Percentiles rank a stretch among this genome's conserved stretches.
Evolutionary conservation across 106 monocot genomes (phyloP).

Genomic region (Cymbidium sinense): DNA sequence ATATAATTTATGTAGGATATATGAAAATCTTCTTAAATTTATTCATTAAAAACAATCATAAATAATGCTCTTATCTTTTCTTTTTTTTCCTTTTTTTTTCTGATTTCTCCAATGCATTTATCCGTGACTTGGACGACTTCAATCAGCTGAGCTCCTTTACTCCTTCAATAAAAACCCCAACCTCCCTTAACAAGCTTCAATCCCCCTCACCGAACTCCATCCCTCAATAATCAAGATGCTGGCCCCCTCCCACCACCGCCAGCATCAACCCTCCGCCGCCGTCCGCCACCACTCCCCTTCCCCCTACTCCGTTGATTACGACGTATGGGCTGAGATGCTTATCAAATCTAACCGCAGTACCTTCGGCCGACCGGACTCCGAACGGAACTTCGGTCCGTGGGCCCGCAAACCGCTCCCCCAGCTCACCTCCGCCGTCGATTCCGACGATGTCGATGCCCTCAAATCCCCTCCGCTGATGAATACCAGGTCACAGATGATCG

Average conservation of each 20-base stretch:
- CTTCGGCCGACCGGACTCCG: not conserved
- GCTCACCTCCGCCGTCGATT: not conserved
- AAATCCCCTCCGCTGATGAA: not conserved
- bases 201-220: not conserved
- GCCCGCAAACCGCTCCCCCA: not conserved
- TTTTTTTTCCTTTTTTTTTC: not conserved
- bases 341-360: not conserved
- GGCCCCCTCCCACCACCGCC: not conserved
- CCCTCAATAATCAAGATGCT: not conserved
- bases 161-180: too few species aligned
- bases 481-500: constrained; percentile 4
- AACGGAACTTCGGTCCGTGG: not conserved
- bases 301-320: not conserved
- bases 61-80: not conserved
- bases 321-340: not conserved
- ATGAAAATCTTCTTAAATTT: too few species aligned
- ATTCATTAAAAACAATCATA: not conserved
- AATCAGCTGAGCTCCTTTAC: too few species aligned
- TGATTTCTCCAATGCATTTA: not conserved
- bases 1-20: too few species aligned
- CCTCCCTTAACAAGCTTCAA: not conserved
- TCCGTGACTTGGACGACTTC: not conserved
- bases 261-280: not conserved
- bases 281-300: not conserved
- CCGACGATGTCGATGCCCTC: not conserved